phyloP scores from a whole-genome alignment of 495 filamentous ascomycete species.

The Tuber borchii region DNA sequence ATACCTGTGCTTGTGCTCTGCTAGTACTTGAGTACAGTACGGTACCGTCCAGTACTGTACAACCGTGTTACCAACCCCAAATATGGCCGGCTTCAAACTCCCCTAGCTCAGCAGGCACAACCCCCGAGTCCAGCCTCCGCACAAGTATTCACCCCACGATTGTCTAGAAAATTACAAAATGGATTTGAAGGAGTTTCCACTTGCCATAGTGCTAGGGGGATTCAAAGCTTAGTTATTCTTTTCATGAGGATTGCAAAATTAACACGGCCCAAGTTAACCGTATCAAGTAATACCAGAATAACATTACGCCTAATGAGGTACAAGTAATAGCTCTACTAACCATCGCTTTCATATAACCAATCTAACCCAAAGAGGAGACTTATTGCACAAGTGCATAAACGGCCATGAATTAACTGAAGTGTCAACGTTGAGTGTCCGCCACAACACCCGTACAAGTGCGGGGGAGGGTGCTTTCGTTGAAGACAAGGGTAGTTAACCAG shows the following conservation, averaged over 20 bases:
- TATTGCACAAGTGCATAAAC: too few species aligned
- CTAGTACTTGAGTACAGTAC: too few species aligned
- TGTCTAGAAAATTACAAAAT: neutral
- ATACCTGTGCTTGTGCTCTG: neutral
- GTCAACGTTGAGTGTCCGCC: neutral
- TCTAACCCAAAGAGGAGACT: neutral
- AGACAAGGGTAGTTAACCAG: too few species aligned
- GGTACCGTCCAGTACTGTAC: too few species aligned
- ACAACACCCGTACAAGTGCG: too few species aligned
- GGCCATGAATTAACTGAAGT: neutral
- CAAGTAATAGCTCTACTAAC: neutral
- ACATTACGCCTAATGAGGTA: too few species aligned
- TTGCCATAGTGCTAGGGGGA: neutral
- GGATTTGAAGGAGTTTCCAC: neutral
- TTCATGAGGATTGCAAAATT: neutral
- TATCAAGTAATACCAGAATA: neutral
- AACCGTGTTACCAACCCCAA: neutral
- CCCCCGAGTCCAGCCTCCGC: neutral
- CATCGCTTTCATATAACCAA: neutral
- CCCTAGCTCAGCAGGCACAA: neutral
- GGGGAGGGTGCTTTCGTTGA: too few species aligned
- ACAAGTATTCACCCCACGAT: neutral
- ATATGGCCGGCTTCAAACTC: neutral
- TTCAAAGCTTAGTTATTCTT: neutral
- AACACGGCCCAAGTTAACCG: neutral